Base-by-base conservation (phyloP, 1,284 basidiomycete genomes). In the Microbotryum saponariae region DNA sequence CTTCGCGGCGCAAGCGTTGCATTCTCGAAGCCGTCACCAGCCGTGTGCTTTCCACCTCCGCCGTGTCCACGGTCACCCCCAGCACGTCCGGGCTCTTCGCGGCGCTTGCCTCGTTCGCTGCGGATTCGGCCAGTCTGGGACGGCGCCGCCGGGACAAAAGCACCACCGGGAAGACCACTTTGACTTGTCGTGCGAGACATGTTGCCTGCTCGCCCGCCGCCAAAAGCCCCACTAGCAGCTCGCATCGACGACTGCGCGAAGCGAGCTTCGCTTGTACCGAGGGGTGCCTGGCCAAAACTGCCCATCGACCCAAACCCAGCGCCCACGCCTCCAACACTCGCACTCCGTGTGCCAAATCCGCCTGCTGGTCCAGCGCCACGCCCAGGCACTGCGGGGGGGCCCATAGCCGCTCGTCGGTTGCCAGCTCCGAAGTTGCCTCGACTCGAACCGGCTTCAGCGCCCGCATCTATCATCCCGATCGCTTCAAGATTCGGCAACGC, bases 401-500 rank as follows among this genome's bases (percentile, higher is more conserved):
- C 77, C 76, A 87, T 82, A 10, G 75, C 70, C 62, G 65, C 59
- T 58, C 73, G 67, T n/a, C 69, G 60, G 21, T 60, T 56, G 52
- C 69, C 72, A 10, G 61, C 53, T 45, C 70, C 63, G 23, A 73
- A 64, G 4, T 66, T 60, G 23, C 67, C 68, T 27, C 65, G 61
- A 16, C 64, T 53, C 21, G 65, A 54, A 53, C 56, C 58, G 68
- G 83, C 83, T 61, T 85, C 84, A 14, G 80, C 62, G 51, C 75
- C 81, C 4, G 88, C 85, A 72, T 92, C 91, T 50, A 97, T 63
- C 77, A 78, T 84, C 58, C 94, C 94, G 71, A 98, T 88, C 33
- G 87, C 86, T 70, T 94, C 91, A 54, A 97, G 82, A 65, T 89
- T 84, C 44, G 93, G 91, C 29, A 97, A 84, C 60, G 83, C 82